phyloP scores from a whole-genome alignment of 202 grass and related monocot species.

The Eragrostis tef region DNA sequence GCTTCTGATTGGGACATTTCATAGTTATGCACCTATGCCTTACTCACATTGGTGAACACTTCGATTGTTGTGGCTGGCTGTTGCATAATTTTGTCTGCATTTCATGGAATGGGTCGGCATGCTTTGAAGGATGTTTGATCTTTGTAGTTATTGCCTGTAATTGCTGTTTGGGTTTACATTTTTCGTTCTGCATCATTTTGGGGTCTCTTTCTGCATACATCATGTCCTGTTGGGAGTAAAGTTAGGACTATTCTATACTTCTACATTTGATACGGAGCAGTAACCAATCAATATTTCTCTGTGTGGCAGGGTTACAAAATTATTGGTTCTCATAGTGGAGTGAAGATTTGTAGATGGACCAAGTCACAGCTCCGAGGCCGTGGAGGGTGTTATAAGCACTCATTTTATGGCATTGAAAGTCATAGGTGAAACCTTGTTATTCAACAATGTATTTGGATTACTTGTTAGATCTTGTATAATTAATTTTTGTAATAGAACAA shows the following conservation, averaged over 20 bases:
- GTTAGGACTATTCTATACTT: background rate
- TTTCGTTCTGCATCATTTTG: background rate
- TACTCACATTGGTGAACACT: background rate
- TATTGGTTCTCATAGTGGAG: slow-evolving; percentile 95
- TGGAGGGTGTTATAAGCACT: slow-evolving; percentile 97
- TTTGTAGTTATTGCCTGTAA: background rate
- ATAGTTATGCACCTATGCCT: background rate
- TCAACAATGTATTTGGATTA: background rate
- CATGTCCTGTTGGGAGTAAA: too few relatives aligned
- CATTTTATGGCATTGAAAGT: slow-evolving; percentile 99
- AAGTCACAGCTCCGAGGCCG: slow-evolving; percentile 94
- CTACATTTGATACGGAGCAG: background rate
- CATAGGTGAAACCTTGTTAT: slow-evolving; percentile 65
- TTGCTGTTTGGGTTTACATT: background rate
- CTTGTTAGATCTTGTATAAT: slow-evolving; percentile 19
- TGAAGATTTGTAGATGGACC: slow-evolving; percentile 98
- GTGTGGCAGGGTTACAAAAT: slow-evolving; percentile 94
- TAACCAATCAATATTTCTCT: slow-evolving; percentile 4
- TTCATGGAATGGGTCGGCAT: slow-evolving; percentile 12
- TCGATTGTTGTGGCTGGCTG: background rate
- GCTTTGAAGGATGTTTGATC: background rate
- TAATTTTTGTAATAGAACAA: slow-evolving; percentile 12
- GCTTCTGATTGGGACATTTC: background rate
- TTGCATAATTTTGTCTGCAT: background rate
- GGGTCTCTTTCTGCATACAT: too few relatives aligned